A percentile compares a stretch with the other conserved stretches of the same genome.
Evolutionary conservation across 75 land plant species (phyloP).

Genomic region (Pseudotsuga menziesii): DNA sequence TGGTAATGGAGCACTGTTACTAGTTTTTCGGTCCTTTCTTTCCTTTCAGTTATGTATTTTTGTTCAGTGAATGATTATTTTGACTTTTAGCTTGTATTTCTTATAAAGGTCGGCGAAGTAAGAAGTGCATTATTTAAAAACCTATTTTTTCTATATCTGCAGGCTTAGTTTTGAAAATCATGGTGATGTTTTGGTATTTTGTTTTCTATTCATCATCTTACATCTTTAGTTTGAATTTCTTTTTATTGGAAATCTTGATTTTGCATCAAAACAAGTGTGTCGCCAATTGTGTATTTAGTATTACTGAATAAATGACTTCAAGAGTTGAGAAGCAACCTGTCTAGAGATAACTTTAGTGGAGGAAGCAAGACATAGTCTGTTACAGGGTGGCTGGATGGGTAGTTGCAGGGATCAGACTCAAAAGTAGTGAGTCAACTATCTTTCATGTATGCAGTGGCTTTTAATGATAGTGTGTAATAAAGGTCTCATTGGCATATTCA

Average conservation of each 20-base stretch:
- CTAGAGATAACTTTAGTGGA: no score
- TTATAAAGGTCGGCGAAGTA: background rate
- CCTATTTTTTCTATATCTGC: background rate
- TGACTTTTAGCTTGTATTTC: background rate
- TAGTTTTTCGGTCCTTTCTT: background rate
- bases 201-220: background rate
- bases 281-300: background rate
- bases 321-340: background rate
- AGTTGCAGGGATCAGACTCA: background rate
- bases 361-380: background rate
- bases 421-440: background rate
- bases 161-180: background rate
- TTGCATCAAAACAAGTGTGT: background rate
- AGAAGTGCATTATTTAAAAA: background rate
- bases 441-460: background rate
- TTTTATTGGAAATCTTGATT: background rate
- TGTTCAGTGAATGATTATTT: background rate
- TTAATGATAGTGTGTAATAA: no score
- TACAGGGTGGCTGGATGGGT: background rate
- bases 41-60: background rate
- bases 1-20: conserved; percentile 9
- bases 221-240: background rate
- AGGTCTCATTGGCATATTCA: no score
- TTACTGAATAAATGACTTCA: background rate
- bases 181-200: background rate